A percentile compares a stretch with the other conserved stretches of the same genome.
These are phyloP conservation scores for Xylaria sp. DNA, from an alignment of 495 filamentous ascomycete genomes.

Conservation along the genomic window DNA sequence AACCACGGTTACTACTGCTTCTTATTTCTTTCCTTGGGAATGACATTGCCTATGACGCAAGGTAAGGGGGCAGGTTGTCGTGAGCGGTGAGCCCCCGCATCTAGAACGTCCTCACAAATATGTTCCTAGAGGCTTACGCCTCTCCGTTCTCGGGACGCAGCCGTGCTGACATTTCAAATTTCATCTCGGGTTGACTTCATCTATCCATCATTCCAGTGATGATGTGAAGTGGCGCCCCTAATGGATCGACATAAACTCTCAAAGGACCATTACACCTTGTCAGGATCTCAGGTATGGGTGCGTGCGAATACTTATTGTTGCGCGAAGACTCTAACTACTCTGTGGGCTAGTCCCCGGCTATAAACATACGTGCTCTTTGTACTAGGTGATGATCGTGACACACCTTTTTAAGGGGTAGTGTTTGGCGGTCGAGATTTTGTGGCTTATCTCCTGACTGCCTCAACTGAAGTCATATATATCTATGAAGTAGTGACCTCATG, in stretches of 20 bases:
- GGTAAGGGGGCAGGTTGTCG: background rate
- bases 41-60: background rate
- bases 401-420: background rate
- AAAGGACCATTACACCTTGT: background rate
- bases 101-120: background rate
- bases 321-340: too few species aligned
- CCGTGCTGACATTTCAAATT: constrained; percentile 6
- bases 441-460: background rate
- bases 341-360: too few species aligned
- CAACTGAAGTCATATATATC: background rate
- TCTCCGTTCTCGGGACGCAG: background rate
- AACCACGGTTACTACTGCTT: background rate
- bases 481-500: background rate
- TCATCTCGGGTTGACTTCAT: background rate
- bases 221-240: background rate
- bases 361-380: too few species aligned
- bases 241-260: background rate
- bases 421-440: background rate
- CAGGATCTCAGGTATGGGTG: too few species aligned
- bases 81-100: background rate
- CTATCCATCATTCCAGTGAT: background rate
- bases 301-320: too few species aligned
- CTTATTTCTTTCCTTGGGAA: background rate
- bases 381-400: too few species aligned
- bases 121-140: background rate